Evolutionary conservation across 2,329 filamentous ascomycete species (phyloP).

Genomic region (Ceratocystis alfenasii): DNA sequence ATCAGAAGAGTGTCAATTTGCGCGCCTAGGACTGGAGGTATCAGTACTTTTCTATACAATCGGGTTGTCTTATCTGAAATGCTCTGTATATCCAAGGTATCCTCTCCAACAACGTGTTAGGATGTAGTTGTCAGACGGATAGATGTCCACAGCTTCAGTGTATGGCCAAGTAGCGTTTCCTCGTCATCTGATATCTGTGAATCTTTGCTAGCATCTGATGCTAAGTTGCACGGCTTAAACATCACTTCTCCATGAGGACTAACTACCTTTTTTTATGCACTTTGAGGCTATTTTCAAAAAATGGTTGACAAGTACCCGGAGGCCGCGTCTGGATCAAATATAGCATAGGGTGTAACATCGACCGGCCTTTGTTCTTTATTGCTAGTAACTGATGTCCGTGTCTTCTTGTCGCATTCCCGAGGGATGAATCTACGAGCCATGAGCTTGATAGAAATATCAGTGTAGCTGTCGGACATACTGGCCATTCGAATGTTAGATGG

Average conservation of each 20-base stretch:
- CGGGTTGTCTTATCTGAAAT: conserved; percentile 45
- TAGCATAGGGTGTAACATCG: conserved; percentile 42
- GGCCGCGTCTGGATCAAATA: conserved; percentile 41
- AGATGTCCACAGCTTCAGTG: conserved; percentile 47
- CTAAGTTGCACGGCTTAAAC: conserved; percentile 36
- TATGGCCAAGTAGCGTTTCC: conserved; percentile 26
- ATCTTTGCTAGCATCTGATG: conserved; percentile 31
- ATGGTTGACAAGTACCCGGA: conserved; percentile 41
- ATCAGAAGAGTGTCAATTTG: conserved; percentile 51
- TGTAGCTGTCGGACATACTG: conserved; percentile 43
- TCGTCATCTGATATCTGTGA: conserved; percentile 23
- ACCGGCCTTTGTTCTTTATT: conserved; percentile 37
- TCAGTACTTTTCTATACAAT: conserved; percentile 43
- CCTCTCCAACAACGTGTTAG: conserved; percentile 45
- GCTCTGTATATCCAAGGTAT: conserved; percentile 45
- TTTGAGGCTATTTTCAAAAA: conserved; percentile 26
- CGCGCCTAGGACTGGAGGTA: conserved; percentile 51
- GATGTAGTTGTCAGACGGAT: conserved; percentile 49
- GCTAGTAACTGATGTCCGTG: conserved; percentile 41
- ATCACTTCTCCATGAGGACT: conserved; percentile 32
- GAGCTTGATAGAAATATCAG: conserved; percentile 36
- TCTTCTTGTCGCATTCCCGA: conserved; percentile 43
- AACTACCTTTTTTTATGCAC: conserved; percentile 35
- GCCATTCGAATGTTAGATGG: conserved; percentile 40
- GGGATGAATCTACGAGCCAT: conserved; percentile 45